Conservation (phyloP, 352 stramenopile genomes). For the Globisporangium barbulae region DNA sequence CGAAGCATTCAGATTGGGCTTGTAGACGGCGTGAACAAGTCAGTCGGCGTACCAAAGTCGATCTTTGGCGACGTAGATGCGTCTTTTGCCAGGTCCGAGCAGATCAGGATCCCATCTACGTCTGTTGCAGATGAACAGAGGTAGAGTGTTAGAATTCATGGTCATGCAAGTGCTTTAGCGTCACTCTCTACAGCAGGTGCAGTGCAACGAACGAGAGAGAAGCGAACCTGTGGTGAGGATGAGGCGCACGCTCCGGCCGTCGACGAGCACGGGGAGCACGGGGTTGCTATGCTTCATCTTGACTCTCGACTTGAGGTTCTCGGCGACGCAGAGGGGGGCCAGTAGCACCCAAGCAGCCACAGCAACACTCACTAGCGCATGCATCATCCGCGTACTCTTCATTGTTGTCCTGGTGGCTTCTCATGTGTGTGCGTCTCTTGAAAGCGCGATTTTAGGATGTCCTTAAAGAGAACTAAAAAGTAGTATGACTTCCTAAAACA, state of each 20-base stretch:
- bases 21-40: neutral
- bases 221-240: slow-evolving; percentile 37
- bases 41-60: slow-evolving; percentile 29
- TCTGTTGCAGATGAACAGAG: slow-evolving; percentile 18
- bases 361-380: neutral
- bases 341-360: neutral
- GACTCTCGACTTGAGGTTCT: slow-evolving; percentile 16
- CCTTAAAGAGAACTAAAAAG: no score
- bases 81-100: slow-evolving; percentile 23
- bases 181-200: no score
- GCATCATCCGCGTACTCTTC: neutral
- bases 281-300: slow-evolving; percentile 48
- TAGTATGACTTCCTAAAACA: no score
- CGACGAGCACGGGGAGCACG: slow-evolving; percentile 29
- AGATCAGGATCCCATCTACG: slow-evolving; percentile 36
- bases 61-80: slow-evolving; percentile 14
- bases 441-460: no score
- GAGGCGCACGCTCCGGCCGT: slow-evolving; percentile 30
- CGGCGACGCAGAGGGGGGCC: neutral
- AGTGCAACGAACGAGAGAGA: no score
- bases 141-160: neutral
- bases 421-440: neutral
- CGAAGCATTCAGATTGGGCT: neutral
- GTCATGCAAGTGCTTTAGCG: no score
- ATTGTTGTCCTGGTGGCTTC: neutral